Evolutionary conservation across 2,329 filamentous ascomycete species (phyloP), one percentile per base, ranked within the genome.

Genomic region (Fusarium pseudonygamai): DNA sequence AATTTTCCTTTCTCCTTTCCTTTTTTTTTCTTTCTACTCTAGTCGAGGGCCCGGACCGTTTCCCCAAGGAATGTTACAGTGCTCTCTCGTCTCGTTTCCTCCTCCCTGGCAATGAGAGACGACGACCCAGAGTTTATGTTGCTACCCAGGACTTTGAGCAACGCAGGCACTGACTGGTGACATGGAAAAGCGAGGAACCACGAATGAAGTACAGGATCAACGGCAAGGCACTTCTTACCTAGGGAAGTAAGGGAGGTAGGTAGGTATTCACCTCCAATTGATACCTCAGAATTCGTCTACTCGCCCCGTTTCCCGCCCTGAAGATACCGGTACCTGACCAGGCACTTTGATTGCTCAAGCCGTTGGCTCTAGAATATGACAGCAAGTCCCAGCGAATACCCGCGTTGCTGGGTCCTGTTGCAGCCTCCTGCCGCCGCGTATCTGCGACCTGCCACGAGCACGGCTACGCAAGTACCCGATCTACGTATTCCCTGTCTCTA

Each of bases 391-490:
- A 26, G 69, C 30, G 49, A 37, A 36, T 55, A 71, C 62, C 69
- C 69, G 67, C 57, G 50, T 43, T 45, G 59, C 37, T 55, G 66
- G 67, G 52, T 65, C 43, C 46, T 46, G 22, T 37, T 46, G 30
- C 45, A 59, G n/a, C 34, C 32, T 39, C 46, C 50, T 69, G 37
- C 57, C 50, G 66, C 36, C 43, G 56, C 52, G 65, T 69, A 69
- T 69, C 67, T 69, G 65, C 66, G 47, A 69, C 59, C 47, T 69
- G 24, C 67, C 52, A 65, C 42, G 40, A 56, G 52, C 30, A 67
- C 62, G 52, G 62, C 37, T 63, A 65, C 53, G 66, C 59, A 70
- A 46, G 66, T 55, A 60, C 28, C 67, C 67, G 66, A 69, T 69
- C 65, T 58, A 63, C 47, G 37, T 37, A 39, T 49, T 43, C 36